Base-by-base conservation (phyloP, 2,329 filamentous ascomycete genomes). In the Fusarium sororula region DNA sequence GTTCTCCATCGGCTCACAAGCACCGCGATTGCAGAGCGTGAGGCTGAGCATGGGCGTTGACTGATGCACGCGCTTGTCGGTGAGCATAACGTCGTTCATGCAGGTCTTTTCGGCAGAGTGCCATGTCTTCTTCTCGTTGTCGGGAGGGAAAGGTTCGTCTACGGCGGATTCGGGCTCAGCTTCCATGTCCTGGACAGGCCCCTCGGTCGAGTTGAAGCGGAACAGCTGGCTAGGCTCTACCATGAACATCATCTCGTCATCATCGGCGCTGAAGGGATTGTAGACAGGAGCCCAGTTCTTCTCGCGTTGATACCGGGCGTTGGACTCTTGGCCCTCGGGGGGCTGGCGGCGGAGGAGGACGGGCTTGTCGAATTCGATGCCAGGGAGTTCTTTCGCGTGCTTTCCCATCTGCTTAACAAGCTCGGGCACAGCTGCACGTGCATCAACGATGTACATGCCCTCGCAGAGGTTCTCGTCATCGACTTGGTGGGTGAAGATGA, bases 1-100 rank as follows among this genome's bases (percentile, higher is more conserved):
- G n/a, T 73, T 62, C 28, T 56, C 54, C 54, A 51, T 59, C n/a
- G 74, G 74, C 45, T 75, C 58, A 45, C 74, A 76, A 1, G 51
- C 20, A 22, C 68, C 72, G 44, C 74, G 74, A 35, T 76, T 68
- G 72, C 74, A 76, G 2, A 76, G 65, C 2, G 74, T 76, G 11
- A 76, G 32, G 30, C 74, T 76, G 28, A 76, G 72, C 74, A 76
- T 76, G 20, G 74, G 74, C n/a, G 74, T 76, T 28, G 74, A 76
- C 47, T 76, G 74, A 28, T 76, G 74, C 6, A 76, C 74, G 7
- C 70, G 63, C 42, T 63, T 65, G 39, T 76, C 58, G n/a, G 72
- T 63, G n/a, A 75, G 69, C 74, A 76, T 76, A 13, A 76, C 74
- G 17, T 76, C 74, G 58, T 76, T 74, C 50, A 76, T 67, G 44